Percentiles rank a stretch among this genome's conserved stretches.
Conservation (phyloP, 805 yeast genomes). For the Starmera quercuum region DNA sequence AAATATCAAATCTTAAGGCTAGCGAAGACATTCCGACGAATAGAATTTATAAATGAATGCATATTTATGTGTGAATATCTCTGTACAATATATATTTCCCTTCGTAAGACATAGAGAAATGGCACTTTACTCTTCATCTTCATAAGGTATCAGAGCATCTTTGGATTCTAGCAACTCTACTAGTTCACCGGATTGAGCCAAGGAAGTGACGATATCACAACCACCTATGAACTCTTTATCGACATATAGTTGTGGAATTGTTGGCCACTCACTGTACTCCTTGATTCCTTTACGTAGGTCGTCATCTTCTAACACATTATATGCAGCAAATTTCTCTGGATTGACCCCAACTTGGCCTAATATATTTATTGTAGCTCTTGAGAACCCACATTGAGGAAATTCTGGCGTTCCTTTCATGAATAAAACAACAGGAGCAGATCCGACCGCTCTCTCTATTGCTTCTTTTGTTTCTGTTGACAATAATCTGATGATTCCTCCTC, state of each 20-base stretch:
- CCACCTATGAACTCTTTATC: slow-evolving; percentile 94
- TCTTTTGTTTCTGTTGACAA: slow-evolving; percentile 70
- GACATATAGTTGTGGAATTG: slow-evolving; percentile 93
- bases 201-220: slow-evolving; percentile 86
- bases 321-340: slow-evolving; percentile 94
- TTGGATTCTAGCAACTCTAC: slow-evolving; percentile 76
- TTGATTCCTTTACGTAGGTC: slow-evolving; percentile 93
- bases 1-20: slow-evolving; percentile 34
- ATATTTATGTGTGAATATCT: slow-evolving; percentile 1
- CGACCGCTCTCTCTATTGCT: slow-evolving; percentile 83
- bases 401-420: slow-evolving; percentile 99
- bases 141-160: slow-evolving; percentile 74
- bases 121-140: slow-evolving; percentile 39
- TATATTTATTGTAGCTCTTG: slow-evolving; percentile 88
- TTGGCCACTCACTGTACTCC: slow-evolving; percentile 96
- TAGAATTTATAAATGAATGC: slow-evolving; percentile 9
- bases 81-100: background rate
- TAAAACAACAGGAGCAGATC: slow-evolving; percentile 87
- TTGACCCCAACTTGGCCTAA: slow-evolving; percentile 97
- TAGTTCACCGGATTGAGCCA: slow-evolving; percentile 90
- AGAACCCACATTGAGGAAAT: slow-evolving; percentile 96
- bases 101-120: too few species aligned
- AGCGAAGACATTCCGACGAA: slow-evolving; percentile 22
- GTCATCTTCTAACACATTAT: slow-evolving; percentile 89
- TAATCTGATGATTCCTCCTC: too few species aligned